phyloP scores from a whole-genome alignment of 2,329 filamentous ascomycete genomes.

The Curvularia verruculosa region DNA sequence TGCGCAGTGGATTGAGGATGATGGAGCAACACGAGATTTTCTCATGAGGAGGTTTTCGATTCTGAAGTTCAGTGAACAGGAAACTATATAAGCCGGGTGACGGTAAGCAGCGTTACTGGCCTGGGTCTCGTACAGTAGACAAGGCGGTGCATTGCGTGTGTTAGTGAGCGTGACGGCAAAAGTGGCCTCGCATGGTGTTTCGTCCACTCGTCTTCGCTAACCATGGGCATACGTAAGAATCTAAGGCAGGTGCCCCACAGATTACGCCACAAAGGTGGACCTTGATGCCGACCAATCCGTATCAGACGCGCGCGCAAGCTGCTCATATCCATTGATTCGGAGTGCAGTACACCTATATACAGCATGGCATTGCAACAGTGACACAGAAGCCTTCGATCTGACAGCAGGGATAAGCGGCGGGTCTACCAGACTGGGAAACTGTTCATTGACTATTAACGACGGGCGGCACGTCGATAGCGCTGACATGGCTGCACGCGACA shows the following conservation, averaged over 20 bases:
- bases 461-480: not conserved
- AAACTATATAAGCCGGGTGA: slow-evolving; percentile 1
- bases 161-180: slow-evolving; percentile 4
- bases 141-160: not conserved
- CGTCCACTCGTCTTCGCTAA: slow-evolving; percentile 1
- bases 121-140: not conserved
- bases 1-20: slow-evolving; percentile 65
- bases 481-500: slow-evolving; percentile 18
- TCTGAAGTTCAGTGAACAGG: slow-evolving; percentile 7
- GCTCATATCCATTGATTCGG: not conserved
- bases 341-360: not conserved
- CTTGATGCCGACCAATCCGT: slow-evolving; percentile 13
- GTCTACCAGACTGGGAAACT: not conserved
- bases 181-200: slow-evolving; percentile 9
- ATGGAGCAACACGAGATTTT: slow-evolving; percentile 34
- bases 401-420: not conserved
- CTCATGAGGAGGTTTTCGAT: slow-evolving; percentile 55
- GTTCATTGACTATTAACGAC: not conserved
- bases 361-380: slow-evolving; percentile 2
- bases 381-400: not conserved
- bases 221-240: slow-evolving; percentile 11
- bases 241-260: slow-evolving; percentile 2
- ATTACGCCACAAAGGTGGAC: slow-evolving; percentile 18
- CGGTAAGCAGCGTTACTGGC: not conserved
- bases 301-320: slow-evolving; percentile 3